A percentile compares a stretch with the other conserved stretches of the same genome.
These are phyloP conservation scores for Magnolia kwangsiensis DNA, from an alignment of 164 flowering plant genomes.

Conservation along the genomic window DNA sequence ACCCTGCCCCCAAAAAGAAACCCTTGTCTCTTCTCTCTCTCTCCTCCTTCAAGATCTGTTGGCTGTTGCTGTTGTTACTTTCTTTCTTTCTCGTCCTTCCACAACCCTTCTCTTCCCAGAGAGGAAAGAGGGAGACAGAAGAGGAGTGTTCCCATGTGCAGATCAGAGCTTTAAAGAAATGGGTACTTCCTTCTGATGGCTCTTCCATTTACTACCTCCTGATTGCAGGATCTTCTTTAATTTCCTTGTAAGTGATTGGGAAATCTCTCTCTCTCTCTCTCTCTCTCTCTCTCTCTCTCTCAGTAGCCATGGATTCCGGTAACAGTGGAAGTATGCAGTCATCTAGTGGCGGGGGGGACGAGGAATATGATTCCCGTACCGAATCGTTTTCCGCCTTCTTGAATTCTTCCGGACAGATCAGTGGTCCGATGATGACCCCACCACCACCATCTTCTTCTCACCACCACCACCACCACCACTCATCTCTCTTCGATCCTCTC, in stretches of 20 bases:
- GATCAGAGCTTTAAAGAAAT: constrained; percentile 31
- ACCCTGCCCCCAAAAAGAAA: background rate
- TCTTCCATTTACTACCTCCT: constrained; percentile 14
- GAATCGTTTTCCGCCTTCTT: constrained; percentile 39
- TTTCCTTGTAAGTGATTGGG: constrained; percentile 5
- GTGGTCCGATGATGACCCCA: constrained; percentile 15
- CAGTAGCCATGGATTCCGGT: constrained; percentile 50
- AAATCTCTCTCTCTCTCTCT: background rate
- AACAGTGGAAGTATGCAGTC: constrained; percentile 61
- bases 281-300: background rate
- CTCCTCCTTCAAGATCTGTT: constrained; percentile 1
- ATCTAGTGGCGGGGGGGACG: constrained; percentile 63
- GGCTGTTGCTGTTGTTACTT: background rate
- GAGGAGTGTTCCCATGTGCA: constrained; percentile 14
- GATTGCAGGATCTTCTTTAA: constrained; percentile 17
- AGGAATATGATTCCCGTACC: constrained; percentile 48
- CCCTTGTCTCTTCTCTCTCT: constrained; percentile 5
- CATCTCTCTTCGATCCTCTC: constrained; percentile 27
- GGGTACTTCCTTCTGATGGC: constrained; percentile 35
- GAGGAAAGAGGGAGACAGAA: constrained; percentile 6
- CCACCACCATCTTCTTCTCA: constrained; percentile 10
- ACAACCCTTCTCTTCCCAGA: background rate
- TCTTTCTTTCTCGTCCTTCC: background rate
- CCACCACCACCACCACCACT: background rate
- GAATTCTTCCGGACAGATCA: constrained; percentile 10